Evolutionary conservation across 2,329 filamentous ascomycete species (phyloP), one percentile per base, ranked within the genome.

Genomic region (Cercospora sesami): DNA sequence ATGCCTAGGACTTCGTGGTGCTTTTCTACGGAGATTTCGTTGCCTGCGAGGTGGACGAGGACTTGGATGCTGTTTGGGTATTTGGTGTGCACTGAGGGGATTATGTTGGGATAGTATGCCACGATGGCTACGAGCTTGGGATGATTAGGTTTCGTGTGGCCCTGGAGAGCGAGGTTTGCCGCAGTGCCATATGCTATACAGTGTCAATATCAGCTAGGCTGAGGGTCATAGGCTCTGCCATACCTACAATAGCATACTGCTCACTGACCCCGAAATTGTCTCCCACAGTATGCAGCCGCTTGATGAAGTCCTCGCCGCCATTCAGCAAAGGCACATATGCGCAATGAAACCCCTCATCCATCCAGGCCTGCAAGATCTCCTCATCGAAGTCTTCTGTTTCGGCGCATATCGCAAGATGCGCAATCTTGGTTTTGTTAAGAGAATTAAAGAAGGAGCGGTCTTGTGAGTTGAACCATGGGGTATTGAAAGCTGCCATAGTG

Each of bases 161-260:
- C 83, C 63, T 89, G 85, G 53, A 90, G 82, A 59, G 85, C 86
- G 36, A 85, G 79, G 14, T 85, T 79, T n/a, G 87, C 88, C 8
- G 88, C 87, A 62, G 87, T 84, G 9, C 87, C 88, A 72, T 86
- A 90, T 18, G 88, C 88, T 89, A 70, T 48, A 8, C 18, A 31
- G 9, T 59, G 58, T 72, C 28, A 70, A 61, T 36, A 28, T 7
- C 16, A 14, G 30, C 2, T 21, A 8, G 5, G 28, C 31, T 26
- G 30, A 8, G 12, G 51, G 23, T 12, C 30, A 18, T 7, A 23
- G n/a, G 8, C n/a, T 42, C 12, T 59, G 42, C 68, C 70, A 69
- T 82, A 89, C 87, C 86, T 76, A 90, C 83, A 71, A 90, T 85
- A 3, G 84, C 87, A 77, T 88, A 90, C 67, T 85, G 84, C 75